Conservation (phyloP, 192 early-diverging fungal species). For the Backusella psychrophila region DNA sequence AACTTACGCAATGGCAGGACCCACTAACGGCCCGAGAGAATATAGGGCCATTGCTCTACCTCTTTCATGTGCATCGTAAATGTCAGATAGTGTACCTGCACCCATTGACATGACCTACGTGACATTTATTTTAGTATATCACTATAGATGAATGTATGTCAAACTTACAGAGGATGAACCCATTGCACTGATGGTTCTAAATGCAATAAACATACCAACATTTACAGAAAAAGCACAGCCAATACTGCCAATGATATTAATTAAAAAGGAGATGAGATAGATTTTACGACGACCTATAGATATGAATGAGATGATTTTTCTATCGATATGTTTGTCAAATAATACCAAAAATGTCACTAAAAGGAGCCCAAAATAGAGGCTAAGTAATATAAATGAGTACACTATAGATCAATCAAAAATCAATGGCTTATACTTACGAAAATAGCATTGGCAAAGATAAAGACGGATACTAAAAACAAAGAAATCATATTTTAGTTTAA, state of each 20-base stretch:
- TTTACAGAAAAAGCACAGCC: slow-evolving; percentile 20
- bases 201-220: slow-evolving; percentile 20
- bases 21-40: neutral
- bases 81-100: slow-evolving; percentile 19
- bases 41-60: slow-evolving; percentile 15
- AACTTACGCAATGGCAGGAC: slow-evolving; percentile 6
- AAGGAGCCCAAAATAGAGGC: slow-evolving; percentile 13
- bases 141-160: neutral
- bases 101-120: slow-evolving; percentile 14
- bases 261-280: slow-evolving; percentile 24
- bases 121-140: too few relatives aligned
- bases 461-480: slow-evolving; percentile 11
- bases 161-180: slow-evolving; percentile 9
- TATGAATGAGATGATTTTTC: neutral
- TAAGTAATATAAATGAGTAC: neutral
- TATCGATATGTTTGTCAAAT: too few relatives aligned
- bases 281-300: slow-evolving; percentile 14
- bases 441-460: slow-evolving; percentile 11
- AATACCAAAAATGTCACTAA: slow-evolving; percentile 13
- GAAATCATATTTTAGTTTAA: neutral
- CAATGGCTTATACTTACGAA: slow-evolving; percentile 2
- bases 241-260: slow-evolving; percentile 15
- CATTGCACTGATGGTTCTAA: slow-evolving; percentile 11
- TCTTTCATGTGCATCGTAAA: slow-evolving; percentile 19
- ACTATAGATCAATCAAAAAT: neutral